Evolutionary conservation across 2,329 filamentous ascomycete genomes (phyloP).

Genomic region (Pseudogymnoascus sp.): DNA sequence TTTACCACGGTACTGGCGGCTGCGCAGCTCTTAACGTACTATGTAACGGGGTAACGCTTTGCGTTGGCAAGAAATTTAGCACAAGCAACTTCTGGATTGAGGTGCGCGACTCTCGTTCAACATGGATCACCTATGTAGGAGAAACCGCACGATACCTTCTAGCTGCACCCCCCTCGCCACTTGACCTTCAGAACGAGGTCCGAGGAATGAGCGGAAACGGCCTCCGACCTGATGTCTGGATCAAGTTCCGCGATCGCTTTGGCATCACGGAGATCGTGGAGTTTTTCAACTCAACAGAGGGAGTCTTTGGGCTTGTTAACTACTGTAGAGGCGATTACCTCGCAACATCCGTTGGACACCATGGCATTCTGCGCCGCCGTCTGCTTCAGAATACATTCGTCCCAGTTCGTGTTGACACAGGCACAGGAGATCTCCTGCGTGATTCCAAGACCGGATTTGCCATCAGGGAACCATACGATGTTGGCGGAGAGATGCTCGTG

Average conservation of each 20-base stretch:
- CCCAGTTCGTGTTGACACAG: constrained; percentile 60
- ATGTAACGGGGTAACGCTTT: constrained; percentile 43
- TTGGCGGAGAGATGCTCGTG: constrained; percentile 71
- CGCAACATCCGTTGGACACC: constrained; percentile 59
- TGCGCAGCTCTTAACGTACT: constrained; percentile 22
- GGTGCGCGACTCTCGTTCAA: constrained; percentile 57
- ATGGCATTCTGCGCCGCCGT: constrained; percentile 52
- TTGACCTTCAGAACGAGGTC: constrained; percentile 51
- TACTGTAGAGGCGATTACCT: constrained; percentile 52
- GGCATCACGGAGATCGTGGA: constrained; percentile 55
- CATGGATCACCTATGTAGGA: constrained; percentile 68
- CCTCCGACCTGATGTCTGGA: constrained; percentile 61
- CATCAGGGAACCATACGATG: constrained; percentile 50
- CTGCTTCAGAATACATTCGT: constrained; percentile 47
- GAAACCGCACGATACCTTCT: constrained; percentile 69
- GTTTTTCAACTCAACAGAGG: constrained; percentile 73
- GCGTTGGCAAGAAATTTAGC: constrained; percentile 59
- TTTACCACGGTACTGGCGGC: constrained; percentile 66
- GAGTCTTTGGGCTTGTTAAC: constrained; percentile 56
- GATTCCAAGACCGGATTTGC: constrained; percentile 62
- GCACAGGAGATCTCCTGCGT: constrained; percentile 57
- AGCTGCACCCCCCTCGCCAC: constrained; percentile 53
- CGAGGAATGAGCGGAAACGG: constrained; percentile 58
- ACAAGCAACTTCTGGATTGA: constrained; percentile 64
- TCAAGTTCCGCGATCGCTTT: constrained; percentile 53